Evolutionary conservation across 1,139 yeast genomes (phyloP).

Genomic region (Magnusiomyces suaveolens): DNA sequence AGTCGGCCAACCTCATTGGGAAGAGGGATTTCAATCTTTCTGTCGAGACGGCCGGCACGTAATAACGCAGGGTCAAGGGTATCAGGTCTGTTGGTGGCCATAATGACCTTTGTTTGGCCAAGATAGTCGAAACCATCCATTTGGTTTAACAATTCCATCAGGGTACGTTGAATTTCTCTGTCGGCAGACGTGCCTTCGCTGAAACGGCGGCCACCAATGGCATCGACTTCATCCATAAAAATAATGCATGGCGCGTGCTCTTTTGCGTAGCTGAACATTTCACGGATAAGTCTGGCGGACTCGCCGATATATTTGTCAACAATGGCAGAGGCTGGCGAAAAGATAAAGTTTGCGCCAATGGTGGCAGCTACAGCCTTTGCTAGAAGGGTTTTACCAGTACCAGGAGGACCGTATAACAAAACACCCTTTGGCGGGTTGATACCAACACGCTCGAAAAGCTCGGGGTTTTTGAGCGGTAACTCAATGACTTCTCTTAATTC

Average conservation of each 20-base stretch:
- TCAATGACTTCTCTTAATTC: conserved; percentile 97
- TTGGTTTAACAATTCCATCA: conserved; percentile 95
- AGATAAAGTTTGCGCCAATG: conserved; percentile 94
- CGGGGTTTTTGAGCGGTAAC: conserved; percentile 93
- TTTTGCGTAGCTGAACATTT: conserved; percentile 96
- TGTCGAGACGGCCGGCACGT: conserved; percentile 96
- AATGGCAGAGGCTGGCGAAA: conserved; percentile 95
- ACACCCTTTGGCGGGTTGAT: conserved; percentile 98
- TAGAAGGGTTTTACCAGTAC: conserved; percentile 91
- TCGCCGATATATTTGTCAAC: conserved; percentile 99
- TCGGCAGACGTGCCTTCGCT: conserved; percentile 98
- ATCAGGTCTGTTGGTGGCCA: conserved; percentile 99
- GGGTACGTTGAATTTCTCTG: conserved; percentile 95
- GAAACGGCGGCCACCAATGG: conserved; percentile 97
- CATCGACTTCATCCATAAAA: conserved; percentile 98
- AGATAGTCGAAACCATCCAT: conserved; percentile 98
- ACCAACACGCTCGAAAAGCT: conserved; percentile 88
- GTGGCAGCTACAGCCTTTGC: conserved; percentile 99
- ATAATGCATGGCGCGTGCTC: conserved; percentile 98
- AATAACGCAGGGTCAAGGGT: conserved; percentile 97
- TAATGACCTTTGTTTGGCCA: conserved; percentile 95
- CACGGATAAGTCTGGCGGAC: conserved; percentile 91
- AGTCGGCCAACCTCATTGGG: conserved; percentile 96
- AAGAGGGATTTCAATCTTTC: conserved; percentile 91
- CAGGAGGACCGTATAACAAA: conserved; percentile 96